These are phyloP conservation scores for Claviceps lovelessii DNA, from an alignment of 2,329 filamentous ascomycete species.

Conservation along the genomic window DNA sequence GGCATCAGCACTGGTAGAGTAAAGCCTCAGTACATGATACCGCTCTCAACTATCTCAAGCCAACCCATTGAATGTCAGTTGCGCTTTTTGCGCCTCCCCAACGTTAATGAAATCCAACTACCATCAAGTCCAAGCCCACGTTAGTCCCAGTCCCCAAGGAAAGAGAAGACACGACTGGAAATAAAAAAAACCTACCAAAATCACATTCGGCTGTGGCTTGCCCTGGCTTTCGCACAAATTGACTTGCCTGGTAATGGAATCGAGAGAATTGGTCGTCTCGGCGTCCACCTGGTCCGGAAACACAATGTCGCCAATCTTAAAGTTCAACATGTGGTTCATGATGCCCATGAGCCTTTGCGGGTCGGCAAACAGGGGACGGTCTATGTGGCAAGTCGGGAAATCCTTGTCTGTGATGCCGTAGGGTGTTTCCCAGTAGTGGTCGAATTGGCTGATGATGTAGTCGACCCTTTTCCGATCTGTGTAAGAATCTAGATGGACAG, in stretches of 20 bases:
- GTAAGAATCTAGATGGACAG: conserved; percentile 40
- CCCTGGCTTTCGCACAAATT: conserved; percentile 14
- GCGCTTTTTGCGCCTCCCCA: conserved; percentile 25
- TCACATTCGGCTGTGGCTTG: conserved; percentile 15
- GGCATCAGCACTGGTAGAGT: no score
- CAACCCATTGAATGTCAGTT: conserved; percentile 24
- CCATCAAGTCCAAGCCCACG: background rate
- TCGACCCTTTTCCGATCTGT: conserved; percentile 34
- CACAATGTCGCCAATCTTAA: conserved; percentile 18
- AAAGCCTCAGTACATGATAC: background rate
- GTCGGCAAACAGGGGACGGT: conserved; percentile 38
- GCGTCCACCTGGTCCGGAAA: conserved; percentile 20
- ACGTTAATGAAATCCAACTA: conserved; percentile 30
- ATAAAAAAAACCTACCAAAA: conserved; percentile 17
- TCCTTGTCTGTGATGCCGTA: conserved; percentile 46
- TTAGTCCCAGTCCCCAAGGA: conserved; percentile 6
- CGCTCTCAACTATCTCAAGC: conserved; percentile 5
- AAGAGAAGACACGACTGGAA: no score
- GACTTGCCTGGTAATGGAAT: conserved; percentile 16
- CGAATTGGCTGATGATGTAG: conserved; percentile 51
- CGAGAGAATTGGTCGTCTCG: conserved; percentile 21
- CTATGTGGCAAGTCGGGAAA: conserved; percentile 50
- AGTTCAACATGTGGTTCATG: conserved; percentile 25
- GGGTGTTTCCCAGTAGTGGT: conserved; percentile 57
- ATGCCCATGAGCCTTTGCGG: conserved; percentile 28